Conservation (phyloP, 108 stramenopile species). For the Chaetoceros muelleri region DNA sequence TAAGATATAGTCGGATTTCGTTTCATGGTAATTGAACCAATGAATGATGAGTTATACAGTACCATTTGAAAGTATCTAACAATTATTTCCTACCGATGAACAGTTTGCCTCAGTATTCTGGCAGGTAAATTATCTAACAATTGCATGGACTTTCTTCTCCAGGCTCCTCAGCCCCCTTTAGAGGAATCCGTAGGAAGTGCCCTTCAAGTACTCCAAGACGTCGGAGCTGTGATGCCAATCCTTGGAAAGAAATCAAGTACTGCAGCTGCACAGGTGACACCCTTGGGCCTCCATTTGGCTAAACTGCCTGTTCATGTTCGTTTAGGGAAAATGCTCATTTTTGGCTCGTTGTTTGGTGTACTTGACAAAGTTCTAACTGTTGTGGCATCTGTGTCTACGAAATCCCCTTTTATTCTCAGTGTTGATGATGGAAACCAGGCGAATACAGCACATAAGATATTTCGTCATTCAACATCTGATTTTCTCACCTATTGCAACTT, state of each 20-base stretch:
- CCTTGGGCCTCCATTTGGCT: constrained; percentile 81
- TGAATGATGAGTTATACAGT: no score
- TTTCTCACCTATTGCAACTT: constrained; percentile 83
- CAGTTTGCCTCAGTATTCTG: constrained; percentile 65
- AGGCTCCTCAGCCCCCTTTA: constrained; percentile 90
- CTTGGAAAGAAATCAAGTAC: neutral
- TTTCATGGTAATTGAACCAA: constrained; percentile 14
- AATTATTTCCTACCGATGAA: no score
- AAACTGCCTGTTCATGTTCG: constrained; percentile 84
- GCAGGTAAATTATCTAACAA: constrained; percentile 28
- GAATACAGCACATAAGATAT: constrained; percentile 55
- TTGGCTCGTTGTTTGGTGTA: constrained; percentile 57
- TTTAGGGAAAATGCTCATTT: constrained; percentile 81
- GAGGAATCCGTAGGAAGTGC: constrained; percentile 52
- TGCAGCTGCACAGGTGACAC: constrained; percentile 37
- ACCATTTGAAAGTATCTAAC: constrained; percentile 23
- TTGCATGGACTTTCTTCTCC: constrained; percentile 66
- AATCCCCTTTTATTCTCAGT: constrained; percentile 70
- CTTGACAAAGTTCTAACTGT: constrained; percentile 75
- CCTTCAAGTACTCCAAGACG: constrained; percentile 42
- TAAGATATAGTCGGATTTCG: constrained; percentile 23
- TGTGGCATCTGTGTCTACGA: constrained; percentile 59
- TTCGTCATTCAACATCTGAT: constrained; percentile 64
- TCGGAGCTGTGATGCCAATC: constrained; percentile 49
- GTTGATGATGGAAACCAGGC: constrained; percentile 52